A percentile compares a stretch with the other conserved stretches of the same genome.
Evolutionary conservation across 2,329 filamentous ascomycete species (phyloP).

Genomic region (Alternaria sp.): DNA sequence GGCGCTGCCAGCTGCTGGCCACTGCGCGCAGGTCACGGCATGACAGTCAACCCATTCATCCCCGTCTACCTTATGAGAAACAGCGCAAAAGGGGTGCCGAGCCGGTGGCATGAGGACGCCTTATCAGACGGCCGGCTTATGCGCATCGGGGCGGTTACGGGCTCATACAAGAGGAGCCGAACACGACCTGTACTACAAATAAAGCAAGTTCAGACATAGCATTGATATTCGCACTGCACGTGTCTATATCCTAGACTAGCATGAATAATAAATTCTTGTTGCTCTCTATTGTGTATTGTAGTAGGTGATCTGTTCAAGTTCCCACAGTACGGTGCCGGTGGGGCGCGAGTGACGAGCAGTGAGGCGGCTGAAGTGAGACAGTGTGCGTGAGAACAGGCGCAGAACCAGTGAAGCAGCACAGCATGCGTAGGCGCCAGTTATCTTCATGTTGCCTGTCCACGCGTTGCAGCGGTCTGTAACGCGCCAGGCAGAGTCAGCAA

Average conservation of each 20-base stretch:
- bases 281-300: not conserved
- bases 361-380: conserved; percentile 15
- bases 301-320: not conserved
- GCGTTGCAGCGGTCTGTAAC: conserved; percentile 3
- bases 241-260: not conserved
- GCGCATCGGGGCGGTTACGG: conserved; percentile 14
- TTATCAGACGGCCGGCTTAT: conserved; percentile 4
- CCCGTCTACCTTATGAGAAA: conserved; percentile 10
- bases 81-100: conserved; percentile 7
- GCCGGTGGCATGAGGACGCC: not conserved
- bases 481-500: conserved; percentile 5
- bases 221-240: not conserved
- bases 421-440: conserved; percentile 8
- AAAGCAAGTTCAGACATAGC: not conserved
- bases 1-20: conserved; percentile 6
- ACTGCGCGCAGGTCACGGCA: conserved; percentile 10
- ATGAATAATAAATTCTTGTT: not conserved
- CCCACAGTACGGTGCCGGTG: not conserved
- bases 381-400: conserved; percentile 14
- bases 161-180: not conserved
- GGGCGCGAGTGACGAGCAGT: not conserved
- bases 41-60: conserved; percentile 5
- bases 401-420: not conserved
- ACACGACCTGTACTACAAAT: not conserved
- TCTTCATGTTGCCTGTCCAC: not conserved